Conservation (phyloP, 176 grass and related monocot species). For the Secale cereale region DNA sequence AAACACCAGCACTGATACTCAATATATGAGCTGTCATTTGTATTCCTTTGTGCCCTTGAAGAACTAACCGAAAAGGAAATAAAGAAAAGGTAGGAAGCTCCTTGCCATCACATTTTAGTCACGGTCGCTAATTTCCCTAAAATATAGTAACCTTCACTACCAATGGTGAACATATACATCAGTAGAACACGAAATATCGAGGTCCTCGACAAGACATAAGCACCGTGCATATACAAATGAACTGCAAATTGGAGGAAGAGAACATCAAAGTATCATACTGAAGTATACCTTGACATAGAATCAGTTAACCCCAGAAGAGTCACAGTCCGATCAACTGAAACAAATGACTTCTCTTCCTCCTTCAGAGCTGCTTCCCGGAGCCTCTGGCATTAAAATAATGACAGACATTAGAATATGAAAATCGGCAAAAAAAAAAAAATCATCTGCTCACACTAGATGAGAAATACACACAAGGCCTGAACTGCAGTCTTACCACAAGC, state of each 20-base stretch:
- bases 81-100: not conserved
- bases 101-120: not conserved
- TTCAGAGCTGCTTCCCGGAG: conserved; percentile 66
- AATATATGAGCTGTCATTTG: conserved; percentile 11
- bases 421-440: not conserved
- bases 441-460: not conserved
- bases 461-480: not conserved
- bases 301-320: conserved; percentile 73
- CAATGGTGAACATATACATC: no score
- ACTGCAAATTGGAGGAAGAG: not conserved
- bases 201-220: not conserved
- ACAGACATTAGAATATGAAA: conserved; percentile 10
- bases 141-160: no score
- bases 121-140: not conserved
- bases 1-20: not conserved
- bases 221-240: not conserved
- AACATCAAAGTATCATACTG: not conserved
- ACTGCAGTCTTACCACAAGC: conserved; percentile 58
- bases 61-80: not conserved
- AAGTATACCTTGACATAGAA: conserved; percentile 69
- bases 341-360: conserved; percentile 60
- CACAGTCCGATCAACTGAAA: conserved; percentile 33
- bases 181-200: not conserved
- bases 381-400: conserved; percentile 50
- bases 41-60: not conserved